Evolutionary conservation across 352 stramenopile species (phyloP).

Genomic region (Aphanomyces stellatus): DNA sequence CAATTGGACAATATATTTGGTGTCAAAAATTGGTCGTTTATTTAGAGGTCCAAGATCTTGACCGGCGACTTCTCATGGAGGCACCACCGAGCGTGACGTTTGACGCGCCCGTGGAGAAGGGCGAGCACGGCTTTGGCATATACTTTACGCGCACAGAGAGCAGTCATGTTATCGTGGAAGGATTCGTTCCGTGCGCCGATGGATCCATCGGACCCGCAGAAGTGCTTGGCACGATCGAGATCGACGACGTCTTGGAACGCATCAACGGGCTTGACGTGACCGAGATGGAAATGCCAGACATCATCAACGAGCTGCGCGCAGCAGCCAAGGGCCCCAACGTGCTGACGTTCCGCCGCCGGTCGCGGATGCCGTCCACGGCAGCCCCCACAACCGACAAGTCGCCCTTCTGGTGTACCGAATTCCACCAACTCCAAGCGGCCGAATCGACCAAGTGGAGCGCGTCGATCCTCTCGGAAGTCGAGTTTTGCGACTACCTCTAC

Average conservation of each 20-base stretch:
- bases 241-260: conserved; percentile 8
- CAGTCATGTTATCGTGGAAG: conserved; percentile 7
- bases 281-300: not conserved
- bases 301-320: not conserved
- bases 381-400: not conserved
- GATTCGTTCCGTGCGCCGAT: not conserved
- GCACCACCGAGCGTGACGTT: not conserved
- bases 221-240: not conserved
- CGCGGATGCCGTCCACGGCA: not conserved
- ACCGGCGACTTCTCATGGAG: not conserved
- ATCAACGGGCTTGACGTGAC: conserved; percentile 18
- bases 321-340: not conserved
- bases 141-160: conserved; percentile 2
- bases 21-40: too few relatives aligned
- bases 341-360: conserved; percentile 13
- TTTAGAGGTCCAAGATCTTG: conserved; percentile 17
- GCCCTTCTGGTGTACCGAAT: conserved; percentile 10
- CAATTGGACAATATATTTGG: conserved; percentile 45
- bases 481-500: conserved; percentile 17
- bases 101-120: conserved; percentile 9
- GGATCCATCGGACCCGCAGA: not conserved
- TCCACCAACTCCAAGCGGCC: conserved; percentile 2
- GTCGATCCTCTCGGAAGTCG: not conserved
- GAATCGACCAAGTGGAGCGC: not conserved
- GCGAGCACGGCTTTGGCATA: conserved; percentile 18